Percentiles rank a stretch among this genome's conserved stretches.
These are phyloP conservation scores for Macrophomina tecta DNA, from an alignment of 2,329 filamentous ascomycete genomes.

Conservation along the genomic window DNA sequence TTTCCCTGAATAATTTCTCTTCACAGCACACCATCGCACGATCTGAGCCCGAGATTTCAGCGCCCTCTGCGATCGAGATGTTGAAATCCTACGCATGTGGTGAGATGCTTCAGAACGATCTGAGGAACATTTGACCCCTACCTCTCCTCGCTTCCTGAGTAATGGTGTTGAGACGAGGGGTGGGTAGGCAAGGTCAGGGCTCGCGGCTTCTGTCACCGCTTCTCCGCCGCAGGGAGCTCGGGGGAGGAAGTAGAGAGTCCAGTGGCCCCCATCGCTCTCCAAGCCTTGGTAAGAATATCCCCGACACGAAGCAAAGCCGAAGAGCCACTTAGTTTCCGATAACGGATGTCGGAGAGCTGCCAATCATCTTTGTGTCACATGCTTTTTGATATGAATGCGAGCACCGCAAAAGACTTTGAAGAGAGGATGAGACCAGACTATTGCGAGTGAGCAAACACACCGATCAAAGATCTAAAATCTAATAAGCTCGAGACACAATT, in stretches of 20 bases:
- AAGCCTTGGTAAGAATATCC: neutral
- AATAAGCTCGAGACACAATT: too few species aligned
- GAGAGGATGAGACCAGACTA: too few species aligned
- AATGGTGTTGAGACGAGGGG: neutral
- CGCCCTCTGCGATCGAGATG: neutral
- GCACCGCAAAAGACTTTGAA: too few species aligned
- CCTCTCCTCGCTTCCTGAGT: too few species aligned
- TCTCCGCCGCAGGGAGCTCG: neutral
- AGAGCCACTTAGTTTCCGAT: neutral
- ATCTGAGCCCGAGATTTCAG: conserved; percentile 4
- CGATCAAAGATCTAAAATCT: too few species aligned
- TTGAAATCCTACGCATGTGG: neutral
- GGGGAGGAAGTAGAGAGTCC: neutral
- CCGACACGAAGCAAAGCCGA: neutral
- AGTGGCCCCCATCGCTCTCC: neutral
- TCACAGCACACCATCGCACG: neutral
- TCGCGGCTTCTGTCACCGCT: neutral
- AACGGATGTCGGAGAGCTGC: too few species aligned
- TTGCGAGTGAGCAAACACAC: too few species aligned
- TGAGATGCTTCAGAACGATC: neutral
- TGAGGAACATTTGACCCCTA: neutral
- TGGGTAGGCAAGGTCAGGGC: neutral
- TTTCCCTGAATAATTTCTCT: neutral
- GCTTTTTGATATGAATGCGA: too few species aligned
- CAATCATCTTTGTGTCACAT: too few species aligned